Base-by-base conservation (phyloP, 2,329 filamentous ascomycete species). In the Sporothrix pallida region DNA sequence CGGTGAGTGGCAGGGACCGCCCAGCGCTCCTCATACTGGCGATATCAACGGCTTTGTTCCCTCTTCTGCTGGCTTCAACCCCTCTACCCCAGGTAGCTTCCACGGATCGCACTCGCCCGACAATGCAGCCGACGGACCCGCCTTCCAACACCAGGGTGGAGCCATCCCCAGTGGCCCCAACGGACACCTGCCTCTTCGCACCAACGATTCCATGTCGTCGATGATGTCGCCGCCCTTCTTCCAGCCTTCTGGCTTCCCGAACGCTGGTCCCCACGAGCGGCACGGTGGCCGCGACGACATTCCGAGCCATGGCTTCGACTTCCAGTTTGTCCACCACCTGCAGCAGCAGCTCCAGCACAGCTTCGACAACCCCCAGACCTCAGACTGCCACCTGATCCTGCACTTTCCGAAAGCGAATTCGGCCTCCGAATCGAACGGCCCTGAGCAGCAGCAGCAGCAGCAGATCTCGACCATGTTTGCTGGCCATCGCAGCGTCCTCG, bases 81-180 rank as follows among this genome's bases (percentile, higher is more conserved):
- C 88, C 1, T 85, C 86, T 0, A 89, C 88, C 1, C 86, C 88
- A 3, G 88, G 88, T 75, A 90, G 88, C 79, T 89, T 89, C 77
- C 89, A 89, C 72, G 88, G 86, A 50, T 90, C 89, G 2, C 89
- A 90, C 75, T 77, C 76, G 10, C 76, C 76, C 10, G 76, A 77
- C 58, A 73, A 73, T 17, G 42, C 52, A 2, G 58, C 37, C 3
- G 74, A 71, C 6, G 73, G 72, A 2, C 23, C 56, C 8, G 31
- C 20, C 6, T 71, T 31, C n/a, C 62, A 44, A 20, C 67, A 65
- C 17, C 72, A 71, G 10, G 60, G 10, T 13, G 74, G 72, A 1
- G 58, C 72, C 2, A 75, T 74, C 15, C 70, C 73, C 0, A 50
- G 48, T 37, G 67, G 23, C 13, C 73, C 48, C 8, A 75, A 74